These are phyloP conservation scores for Penicillium rolfsii DNA, from an alignment of 2,329 filamentous ascomycete species.

Conservation along the genomic window DNA sequence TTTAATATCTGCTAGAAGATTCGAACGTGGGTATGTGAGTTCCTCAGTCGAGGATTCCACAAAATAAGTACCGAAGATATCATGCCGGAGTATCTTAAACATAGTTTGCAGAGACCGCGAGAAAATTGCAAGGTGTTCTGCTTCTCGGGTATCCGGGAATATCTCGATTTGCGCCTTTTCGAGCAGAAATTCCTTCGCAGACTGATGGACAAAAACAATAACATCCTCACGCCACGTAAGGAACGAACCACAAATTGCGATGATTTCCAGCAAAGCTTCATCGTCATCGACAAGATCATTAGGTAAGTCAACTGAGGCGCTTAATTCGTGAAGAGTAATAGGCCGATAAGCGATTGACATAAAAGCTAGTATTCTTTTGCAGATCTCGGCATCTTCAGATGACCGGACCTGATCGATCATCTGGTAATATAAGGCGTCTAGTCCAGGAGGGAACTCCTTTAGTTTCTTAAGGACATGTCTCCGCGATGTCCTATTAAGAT, in stretches of 20 bases:
- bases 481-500: background rate
- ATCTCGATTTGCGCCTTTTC: background rate
- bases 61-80: background rate
- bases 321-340: background rate
- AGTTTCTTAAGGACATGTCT: background rate
- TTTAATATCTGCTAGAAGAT: slow-evolving; percentile 33
- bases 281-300: background rate
- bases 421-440: background rate
- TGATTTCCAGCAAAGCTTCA: slow-evolving; percentile 12
- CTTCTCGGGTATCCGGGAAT: slow-evolving; percentile 14
- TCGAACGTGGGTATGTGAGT: slow-evolving; percentile 16
- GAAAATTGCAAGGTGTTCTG: background rate
- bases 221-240: slow-evolving; percentile 19
- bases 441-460: background rate
- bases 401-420: background rate
- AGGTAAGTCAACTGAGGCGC: background rate
- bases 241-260: slow-evolving; percentile 32
- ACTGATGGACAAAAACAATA: slow-evolving; percentile 33
- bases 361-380: background rate
- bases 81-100: background rate
- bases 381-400: slow-evolving; percentile 1
- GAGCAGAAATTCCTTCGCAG: slow-evolving; percentile 29
- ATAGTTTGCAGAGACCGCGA: background rate
- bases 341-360: slow-evolving; percentile 7
- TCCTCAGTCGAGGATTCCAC: background rate